Percentiles rank a stretch among this genome's conserved stretches.
Evolutionary conservation across 2,329 filamentous ascomycete genomes (phyloP).

Genomic region (Diaporthe humulicola): DNA sequence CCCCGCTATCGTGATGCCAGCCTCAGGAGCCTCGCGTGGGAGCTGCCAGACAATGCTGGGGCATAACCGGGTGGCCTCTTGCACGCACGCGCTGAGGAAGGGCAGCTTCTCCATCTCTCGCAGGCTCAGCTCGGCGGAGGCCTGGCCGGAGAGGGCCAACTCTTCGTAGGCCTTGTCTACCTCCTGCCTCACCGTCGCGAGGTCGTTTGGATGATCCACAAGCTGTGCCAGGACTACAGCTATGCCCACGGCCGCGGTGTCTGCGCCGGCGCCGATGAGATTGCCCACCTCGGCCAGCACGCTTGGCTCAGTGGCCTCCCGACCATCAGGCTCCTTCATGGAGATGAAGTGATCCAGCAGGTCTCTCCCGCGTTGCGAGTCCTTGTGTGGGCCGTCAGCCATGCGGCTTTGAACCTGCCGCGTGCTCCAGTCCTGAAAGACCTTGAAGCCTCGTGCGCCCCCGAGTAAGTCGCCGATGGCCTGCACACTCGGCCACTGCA

Average conservation of each 20-base stretch:
- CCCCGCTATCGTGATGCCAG: neutral
- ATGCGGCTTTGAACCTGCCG: neutral
- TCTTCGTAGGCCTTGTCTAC: neutral
- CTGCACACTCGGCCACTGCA: neutral
- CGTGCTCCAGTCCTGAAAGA: neutral
- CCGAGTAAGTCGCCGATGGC: neutral
- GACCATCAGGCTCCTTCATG: neutral
- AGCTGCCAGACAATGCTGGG: conserved; percentile 17
- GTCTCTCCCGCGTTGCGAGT: neutral
- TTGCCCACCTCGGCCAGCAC: conserved; percentile 1
- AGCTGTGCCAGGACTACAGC: conserved; percentile 1
- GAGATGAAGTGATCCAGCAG: conserved; percentile 16
- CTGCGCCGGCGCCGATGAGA: conserved; percentile 3
- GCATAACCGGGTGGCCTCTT: neutral
- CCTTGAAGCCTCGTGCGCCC: neutral
- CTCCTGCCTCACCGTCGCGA: neutral
- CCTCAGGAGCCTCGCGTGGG: neutral
- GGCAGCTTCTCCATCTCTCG: neutral
- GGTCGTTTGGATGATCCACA: neutral
- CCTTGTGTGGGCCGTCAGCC: neutral
- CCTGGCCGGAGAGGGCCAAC: neutral
- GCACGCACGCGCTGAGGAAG: conserved; percentile 1
- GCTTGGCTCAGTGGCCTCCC: neutral
- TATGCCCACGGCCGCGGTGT: conserved; percentile 8
- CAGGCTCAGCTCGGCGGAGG: too few species aligned